Conservation (phyloP, 1,284 basidiomycete genomes). For the Fomitopsis pinicola region DNA sequence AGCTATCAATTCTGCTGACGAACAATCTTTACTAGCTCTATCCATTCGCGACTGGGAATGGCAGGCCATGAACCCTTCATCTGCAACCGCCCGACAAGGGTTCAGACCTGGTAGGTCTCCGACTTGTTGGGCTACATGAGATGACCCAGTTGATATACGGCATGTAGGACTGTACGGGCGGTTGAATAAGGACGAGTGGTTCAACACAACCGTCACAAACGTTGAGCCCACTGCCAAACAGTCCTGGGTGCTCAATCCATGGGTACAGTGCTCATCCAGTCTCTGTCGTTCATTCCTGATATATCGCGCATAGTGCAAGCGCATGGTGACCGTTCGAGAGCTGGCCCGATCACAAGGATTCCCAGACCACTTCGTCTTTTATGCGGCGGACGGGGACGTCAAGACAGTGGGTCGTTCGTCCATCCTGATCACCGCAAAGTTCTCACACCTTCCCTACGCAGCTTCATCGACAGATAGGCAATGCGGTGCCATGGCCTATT, state of each 20-base stretch:
- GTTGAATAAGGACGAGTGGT: constrained; percentile 47
- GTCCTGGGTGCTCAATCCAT: constrained; percentile 58
- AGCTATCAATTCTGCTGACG: background rate
- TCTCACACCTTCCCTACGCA: constrained; percentile 20
- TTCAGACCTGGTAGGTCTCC: constrained; percentile 40
- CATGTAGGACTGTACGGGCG: constrained; percentile 56
- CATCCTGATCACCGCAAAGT: background rate
- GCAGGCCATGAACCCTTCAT: constrained; percentile 53
- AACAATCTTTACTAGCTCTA: constrained; percentile 27
- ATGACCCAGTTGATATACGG: background rate
- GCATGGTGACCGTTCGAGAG: constrained; percentile 68
- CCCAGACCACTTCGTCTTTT: constrained; percentile 64
- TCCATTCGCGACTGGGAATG: constrained; percentile 37
- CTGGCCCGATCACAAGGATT: constrained; percentile 75
- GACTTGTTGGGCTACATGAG: background rate
- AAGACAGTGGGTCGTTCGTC: constrained; percentile 45
- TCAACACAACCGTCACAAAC: constrained; percentile 70
- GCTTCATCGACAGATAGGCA: constrained; percentile 77
- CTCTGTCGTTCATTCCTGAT: background rate
- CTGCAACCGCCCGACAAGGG: constrained; percentile 45
- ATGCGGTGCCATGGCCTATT: constrained; percentile 67
- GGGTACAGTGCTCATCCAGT: constrained; percentile 32
- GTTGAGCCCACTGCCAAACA: constrained; percentile 74
- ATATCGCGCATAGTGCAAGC: constrained; percentile 41
- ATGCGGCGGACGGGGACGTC: constrained; percentile 44